These are phyloP conservation scores for Cryomyces minteri DNA, from an alignment of 495 filamentous ascomycete species.

Conservation along the genomic window DNA sequence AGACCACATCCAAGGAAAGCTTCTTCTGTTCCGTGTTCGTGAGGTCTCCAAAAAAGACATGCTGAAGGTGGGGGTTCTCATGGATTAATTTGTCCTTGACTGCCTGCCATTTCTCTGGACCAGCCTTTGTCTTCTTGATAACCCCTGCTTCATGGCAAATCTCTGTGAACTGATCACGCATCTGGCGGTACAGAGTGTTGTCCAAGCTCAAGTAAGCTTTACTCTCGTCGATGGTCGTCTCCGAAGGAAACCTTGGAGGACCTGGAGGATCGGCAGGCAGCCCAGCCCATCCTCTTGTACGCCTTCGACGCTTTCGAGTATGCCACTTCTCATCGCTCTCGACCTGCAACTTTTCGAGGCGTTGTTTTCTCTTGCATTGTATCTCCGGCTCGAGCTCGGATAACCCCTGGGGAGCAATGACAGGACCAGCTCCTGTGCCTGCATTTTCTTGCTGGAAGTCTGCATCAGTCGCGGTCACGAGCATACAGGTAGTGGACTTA, in stretches of 20 bases:
- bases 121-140: constrained; percentile 55
- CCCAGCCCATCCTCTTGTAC: constrained; percentile 51
- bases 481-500: not conserved
- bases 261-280: constrained; percentile 55
- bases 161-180: constrained; percentile 46
- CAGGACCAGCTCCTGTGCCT: not conserved
- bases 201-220: constrained; percentile 51
- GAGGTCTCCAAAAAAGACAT: constrained; percentile 39
- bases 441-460: not conserved
- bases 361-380: constrained; percentile 12
- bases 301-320: constrained; percentile 49
- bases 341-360: constrained; percentile 26
- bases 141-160: constrained; percentile 49
- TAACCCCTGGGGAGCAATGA: not conserved
- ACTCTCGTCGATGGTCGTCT: constrained; percentile 65
- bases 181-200: constrained; percentile 37
- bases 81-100: constrained; percentile 50
- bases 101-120: constrained; percentile 52
- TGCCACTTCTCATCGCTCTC: constrained; percentile 47
- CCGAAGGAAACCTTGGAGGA: constrained; percentile 62
- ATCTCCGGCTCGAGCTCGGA: constrained; percentile 14
- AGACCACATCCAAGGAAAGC: constrained; percentile 59
- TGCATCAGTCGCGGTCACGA: not conserved
- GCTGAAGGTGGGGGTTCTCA: constrained; percentile 44
- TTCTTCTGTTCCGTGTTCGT: constrained; percentile 30